Evolutionary conservation across 768 basidiomycete genomes (phyloP).

Genomic region (Hericium rajendrae): DNA sequence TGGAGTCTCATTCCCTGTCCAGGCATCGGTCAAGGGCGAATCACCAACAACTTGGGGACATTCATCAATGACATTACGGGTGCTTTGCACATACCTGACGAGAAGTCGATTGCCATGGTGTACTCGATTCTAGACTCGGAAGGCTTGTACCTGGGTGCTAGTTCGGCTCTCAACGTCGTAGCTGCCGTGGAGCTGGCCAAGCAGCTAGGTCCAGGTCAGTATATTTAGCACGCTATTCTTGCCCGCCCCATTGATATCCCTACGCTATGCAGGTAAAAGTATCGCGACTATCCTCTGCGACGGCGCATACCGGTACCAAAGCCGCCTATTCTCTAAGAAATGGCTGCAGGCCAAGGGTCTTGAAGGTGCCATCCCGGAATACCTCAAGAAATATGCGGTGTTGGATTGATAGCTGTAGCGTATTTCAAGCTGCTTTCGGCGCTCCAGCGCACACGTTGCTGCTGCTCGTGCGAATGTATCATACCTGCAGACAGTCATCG

Average conservation of each 20-base stretch:
- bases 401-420: constrained; percentile 39
- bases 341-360: constrained; percentile 84
- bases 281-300: constrained; percentile 89
- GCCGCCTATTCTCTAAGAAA: constrained; percentile 85
- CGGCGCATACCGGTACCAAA: constrained; percentile 96
- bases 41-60: constrained; percentile 84
- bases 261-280: constrained; percentile 47
- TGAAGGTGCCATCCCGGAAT: constrained; percentile 65
- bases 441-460: too few species aligned
- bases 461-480: too few species aligned
- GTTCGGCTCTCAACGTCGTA: constrained; percentile 89
- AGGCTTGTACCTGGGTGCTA: constrained; percentile 91
- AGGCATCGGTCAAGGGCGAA: constrained; percentile 96
- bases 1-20: neutral
- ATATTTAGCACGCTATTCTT: neutral
- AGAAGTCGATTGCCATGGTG: constrained; percentile 86
- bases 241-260: neutral
- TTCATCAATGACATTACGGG: constrained; percentile 74
- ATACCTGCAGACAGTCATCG: too few species aligned
- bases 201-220: constrained; percentile 71
- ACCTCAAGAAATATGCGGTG: constrained; percentile 84
- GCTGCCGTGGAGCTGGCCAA: constrained; percentile 84
- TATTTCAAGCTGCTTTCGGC: neutral
- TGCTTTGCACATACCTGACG: constrained; percentile 79
- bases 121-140: constrained; percentile 88